phyloP scores from a whole-genome alignment of 176 grass and related monocot species.

The Tillandsia fasciculata region DNA sequence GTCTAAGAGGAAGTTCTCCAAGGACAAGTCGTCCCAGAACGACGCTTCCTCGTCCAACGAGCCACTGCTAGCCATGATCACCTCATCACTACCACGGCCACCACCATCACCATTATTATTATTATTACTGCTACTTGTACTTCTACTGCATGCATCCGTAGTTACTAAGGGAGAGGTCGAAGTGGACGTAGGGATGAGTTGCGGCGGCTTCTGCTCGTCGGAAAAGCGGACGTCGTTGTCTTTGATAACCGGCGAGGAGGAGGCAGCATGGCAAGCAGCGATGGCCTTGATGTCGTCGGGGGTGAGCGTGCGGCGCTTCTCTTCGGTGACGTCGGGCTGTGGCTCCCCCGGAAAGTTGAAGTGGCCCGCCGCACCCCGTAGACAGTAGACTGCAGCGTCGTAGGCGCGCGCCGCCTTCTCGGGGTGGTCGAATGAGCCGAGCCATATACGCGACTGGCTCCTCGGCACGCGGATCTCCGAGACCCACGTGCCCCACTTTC shows the following conservation, averaged over 20 bases:
- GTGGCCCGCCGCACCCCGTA: not conserved
- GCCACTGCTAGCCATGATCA: not conserved
- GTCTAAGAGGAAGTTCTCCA: not conserved
- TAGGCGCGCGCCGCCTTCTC: conserved; percentile 24
- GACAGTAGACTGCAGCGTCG: conserved; percentile 21
- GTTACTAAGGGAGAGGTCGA: too few species aligned
- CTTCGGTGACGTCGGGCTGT: conserved; percentile 6
- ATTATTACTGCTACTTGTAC: too few species aligned
- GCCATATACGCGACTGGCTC: conserved; percentile 24
- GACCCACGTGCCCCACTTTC: conserved; percentile 14
- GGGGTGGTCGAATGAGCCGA: conserved; percentile 18
- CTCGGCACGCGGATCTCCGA: conserved; percentile 23
- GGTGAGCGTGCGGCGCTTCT: not conserved
- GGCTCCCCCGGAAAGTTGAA: conserved; percentile 23
- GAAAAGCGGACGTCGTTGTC: not conserved
- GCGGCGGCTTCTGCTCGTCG: not conserved
- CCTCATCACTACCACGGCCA: not conserved
- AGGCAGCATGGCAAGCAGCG: not conserved
- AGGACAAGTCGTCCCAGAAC: not conserved
- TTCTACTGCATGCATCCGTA: too few species aligned
- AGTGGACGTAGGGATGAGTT: not conserved
- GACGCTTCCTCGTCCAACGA: not conserved
- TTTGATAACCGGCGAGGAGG: too few species aligned
- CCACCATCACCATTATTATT: too few species aligned
- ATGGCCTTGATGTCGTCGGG: not conserved